Base-by-base conservation (phyloP, 1,139 yeast genomes). In the Yamadazyma songkhlaensis region DNA sequence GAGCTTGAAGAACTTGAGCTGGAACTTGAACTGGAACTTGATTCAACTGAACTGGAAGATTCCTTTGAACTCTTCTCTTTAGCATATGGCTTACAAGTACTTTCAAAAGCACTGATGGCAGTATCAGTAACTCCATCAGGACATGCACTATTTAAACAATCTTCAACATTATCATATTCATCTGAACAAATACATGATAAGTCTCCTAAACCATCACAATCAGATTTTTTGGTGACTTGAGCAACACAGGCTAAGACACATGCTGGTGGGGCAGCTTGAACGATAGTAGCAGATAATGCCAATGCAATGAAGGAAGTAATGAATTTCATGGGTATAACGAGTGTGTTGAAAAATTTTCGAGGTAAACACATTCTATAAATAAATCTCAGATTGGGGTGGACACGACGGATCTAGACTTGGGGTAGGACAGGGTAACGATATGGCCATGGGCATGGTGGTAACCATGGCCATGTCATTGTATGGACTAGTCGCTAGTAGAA, bases 161-260 rank as follows among this genome's bases (percentile, higher is more conserved):
- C 47, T 56, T 79, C 64, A 50, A 85, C 64, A 29, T 73, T 65
- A 41, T 61, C 44, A 44, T 71, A 63, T 49, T 81, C 76, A 39
- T 64, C 64, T 31, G 73, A 62, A 63, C 92, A 83, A 51, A 84
- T 66, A 70, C 95, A 86, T 37, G 62, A 51, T 47, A 84, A 67
- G 56, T 81, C 79, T 57, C 74, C 75, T 59, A 86, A 66, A 40
- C 80, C 69, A 41, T 65, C 50, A 61, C 90, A 82, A 34, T 67
- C 53, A 36, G 79, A 63, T 33, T 76, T 68, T 57, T 74, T 76
- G 50, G 77, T 71, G 38, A 84, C 89, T 54, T 79, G 74, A 39
- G 85, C 74, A 42, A 85, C 92, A 76, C 96, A 88, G 34, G 95
- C 95, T 59, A 88, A 72, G 50, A 88, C 69, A 71, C 96, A 88